Evolutionary conservation across 2,329 filamentous ascomycete genomes (phyloP), one percentile per base, ranked within the genome.

Genomic region (Tolypocladium tundrense): DNA sequence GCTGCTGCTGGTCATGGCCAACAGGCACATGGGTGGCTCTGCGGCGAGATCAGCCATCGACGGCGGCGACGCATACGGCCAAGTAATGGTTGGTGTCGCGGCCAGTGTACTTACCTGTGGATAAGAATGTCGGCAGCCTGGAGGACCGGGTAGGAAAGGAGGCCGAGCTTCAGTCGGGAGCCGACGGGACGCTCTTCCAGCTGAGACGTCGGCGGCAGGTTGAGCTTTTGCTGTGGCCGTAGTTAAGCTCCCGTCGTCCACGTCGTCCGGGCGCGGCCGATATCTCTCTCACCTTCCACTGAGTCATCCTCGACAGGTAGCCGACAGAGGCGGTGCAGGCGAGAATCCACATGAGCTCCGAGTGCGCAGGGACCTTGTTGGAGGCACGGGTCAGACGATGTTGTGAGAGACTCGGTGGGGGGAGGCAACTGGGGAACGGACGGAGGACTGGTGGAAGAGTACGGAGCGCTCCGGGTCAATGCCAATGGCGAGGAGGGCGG

Each of bases 271-370:
- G 27, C 48, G 11, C 9, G 19, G 27, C 9, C 31, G n/a, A n/a
- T 24, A 16, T 21, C 14, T 27, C 40, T 33, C 40, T 50, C 57
- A 90, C 91, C 85, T 99, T 99, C 92, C 94, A 99, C 73, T 97
- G 94, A 35, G 94, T 97, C 94, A 99, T 99, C n/a, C 94, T 82
- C 11, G 88, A 88, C n/a, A 99, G 77, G 73, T 96, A 96, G 43
- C 94, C 94, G 72, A 94, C 91, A 6, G 90, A 93, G 31, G 94
- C 90, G 56, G 89, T 88, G 64, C 92, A 97, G 68, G 90, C 93
- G 61, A 99, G 75, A 68, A 97, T 91, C 94, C 94, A 99, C 89
- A 96, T 96, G 62, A 99, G 80, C 72, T 97, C 92, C 4, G 88
- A 77, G 74, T 97, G 94, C 53, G 87, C 86, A 21, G 85, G 79